These are phyloP conservation scores for Salix exigua DNA, from an alignment of 345 rosid genomes.

Conservation along the genomic window DNA sequence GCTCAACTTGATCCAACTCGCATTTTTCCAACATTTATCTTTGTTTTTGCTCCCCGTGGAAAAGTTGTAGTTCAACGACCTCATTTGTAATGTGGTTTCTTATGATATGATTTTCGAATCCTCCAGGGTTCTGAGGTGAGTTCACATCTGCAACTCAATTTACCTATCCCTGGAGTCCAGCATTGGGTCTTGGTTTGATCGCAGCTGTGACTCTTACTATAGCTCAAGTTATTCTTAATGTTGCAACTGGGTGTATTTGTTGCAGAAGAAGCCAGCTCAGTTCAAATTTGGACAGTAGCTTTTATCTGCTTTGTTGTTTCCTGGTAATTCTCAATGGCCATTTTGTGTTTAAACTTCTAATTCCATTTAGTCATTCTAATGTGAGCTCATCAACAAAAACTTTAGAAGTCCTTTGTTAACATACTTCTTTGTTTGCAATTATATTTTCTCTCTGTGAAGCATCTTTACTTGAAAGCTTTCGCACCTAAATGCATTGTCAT, in stretches of 20 bases:
- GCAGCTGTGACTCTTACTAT: slow-evolving; percentile 61
- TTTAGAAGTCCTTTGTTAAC: background rate
- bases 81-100: background rate
- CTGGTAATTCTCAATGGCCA: slow-evolving; percentile 47
- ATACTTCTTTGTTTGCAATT: background rate
- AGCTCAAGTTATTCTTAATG: slow-evolving; percentile 58
- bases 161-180: slow-evolving; percentile 67
- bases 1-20: background rate
- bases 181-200: slow-evolving; percentile 61
- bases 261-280: slow-evolving; percentile 54
- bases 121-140: slow-evolving; percentile 63
- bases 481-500: background rate
- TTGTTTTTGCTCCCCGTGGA: background rate
- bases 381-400: background rate
- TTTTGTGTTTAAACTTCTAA: background rate
- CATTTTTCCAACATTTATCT: background rate
- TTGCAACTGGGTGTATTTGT: slow-evolving; percentile 72
- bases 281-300: slow-evolving; percentile 59
- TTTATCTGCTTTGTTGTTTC: slow-evolving; percentile 66
- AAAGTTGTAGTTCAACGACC: background rate
- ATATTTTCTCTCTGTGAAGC: background rate
- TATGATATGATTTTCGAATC: slow-evolving; percentile 3
- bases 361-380: background rate
- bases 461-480: background rate
- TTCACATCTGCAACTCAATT: slow-evolving; percentile 44